Evolutionary conservation across 1,139 yeast species (phyloP).

Genomic region (Yamadazyma atlantica): DNA sequence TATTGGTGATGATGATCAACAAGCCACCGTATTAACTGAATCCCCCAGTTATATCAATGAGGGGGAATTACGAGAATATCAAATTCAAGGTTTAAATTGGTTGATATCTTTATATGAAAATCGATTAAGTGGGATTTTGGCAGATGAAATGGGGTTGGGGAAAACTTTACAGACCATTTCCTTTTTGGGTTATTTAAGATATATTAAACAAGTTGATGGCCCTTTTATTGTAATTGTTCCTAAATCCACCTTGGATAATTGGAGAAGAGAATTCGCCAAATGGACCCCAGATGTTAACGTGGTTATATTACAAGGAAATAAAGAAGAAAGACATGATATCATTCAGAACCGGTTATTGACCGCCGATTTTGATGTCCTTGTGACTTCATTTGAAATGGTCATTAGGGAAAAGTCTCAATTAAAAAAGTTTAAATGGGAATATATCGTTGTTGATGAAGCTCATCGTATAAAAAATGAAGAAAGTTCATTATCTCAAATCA

Average conservation of each 20-base stretch:
- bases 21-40: slow-evolving; percentile 67
- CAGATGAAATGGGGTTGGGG: slow-evolving; percentile 54
- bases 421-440: slow-evolving; percentile 89
- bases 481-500: slow-evolving; percentile 83
- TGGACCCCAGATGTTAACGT: slow-evolving; percentile 98
- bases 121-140: slow-evolving; percentile 44
- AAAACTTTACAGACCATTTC: slow-evolving; percentile 50
- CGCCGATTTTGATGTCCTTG: slow-evolving; percentile 83
- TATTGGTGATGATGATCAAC: slow-evolving; percentile 43
- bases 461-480: slow-evolving; percentile 96
- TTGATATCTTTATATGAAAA: slow-evolving; percentile 45
- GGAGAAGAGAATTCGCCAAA: slow-evolving; percentile 89
- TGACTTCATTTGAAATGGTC: slow-evolving; percentile 92
- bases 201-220: slow-evolving; percentile 75
- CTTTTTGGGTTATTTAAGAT: slow-evolving; percentile 83
- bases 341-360: slow-evolving; percentile 60
- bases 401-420: slow-evolving; percentile 80
- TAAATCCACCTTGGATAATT: slow-evolving; percentile 90
- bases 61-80: slow-evolving; percentile 77
- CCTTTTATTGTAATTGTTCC: slow-evolving; percentile 94
- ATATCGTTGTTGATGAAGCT: slow-evolving; percentile 93
- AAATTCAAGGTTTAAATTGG: slow-evolving; percentile 53
- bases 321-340: slow-evolving; percentile 67
- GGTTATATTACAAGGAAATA: slow-evolving; percentile 81
- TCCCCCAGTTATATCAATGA: slow-evolving; percentile 68